Evolutionary conservation across 1,284 basidiomycete species (phyloP), one percentile per base, ranked within the genome.

Genomic region (Ceratobasidium papillatum): DNA sequence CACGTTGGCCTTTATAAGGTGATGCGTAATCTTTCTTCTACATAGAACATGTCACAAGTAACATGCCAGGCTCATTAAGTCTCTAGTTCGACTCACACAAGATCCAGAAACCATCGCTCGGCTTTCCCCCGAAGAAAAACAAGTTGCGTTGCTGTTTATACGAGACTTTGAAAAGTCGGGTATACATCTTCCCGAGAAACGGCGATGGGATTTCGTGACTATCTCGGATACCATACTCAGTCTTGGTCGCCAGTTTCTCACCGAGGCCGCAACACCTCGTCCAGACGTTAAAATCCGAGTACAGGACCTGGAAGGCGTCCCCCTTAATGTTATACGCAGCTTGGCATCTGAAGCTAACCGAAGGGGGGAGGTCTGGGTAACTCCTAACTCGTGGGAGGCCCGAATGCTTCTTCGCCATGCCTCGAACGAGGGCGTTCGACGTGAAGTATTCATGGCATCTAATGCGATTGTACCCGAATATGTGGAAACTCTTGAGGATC

Each of bases 131-230:
- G 51, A 80, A 75, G 80, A 86, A 79, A 84, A 88, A 68, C 91
- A 93, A 80, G 95, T 98, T 1, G 96, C 97, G 22, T 85, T 94
- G 27, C 96, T 97, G 77, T 99, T 99, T 83, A 91, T 95, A 87
- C 89, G 93, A 64, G 98, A 99, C 85, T 99, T 99, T 83, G 95
- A 98, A 81, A 97, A 96, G 82, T 98, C 95, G 7, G 97, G 95
- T 0, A 98, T 99, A 78, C 89, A 97, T 81, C 87, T 99, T 3
- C 92, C 95, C 8, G 89, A 91, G 0, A 85, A 86, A 1, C 86
- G 94, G 78, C 88, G 97, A 32, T 86, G 89, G 51, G 89, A 88
- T 65, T 98, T 99, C 78, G 96, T 99, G 14, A 87, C 91, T 2
- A 86, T 99, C 12, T 96, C 94, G n/a, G 94, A 96, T 41, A 91